phyloP scores from a whole-genome alignment of 345 rosid species.

The Theobroma cacao region DNA sequence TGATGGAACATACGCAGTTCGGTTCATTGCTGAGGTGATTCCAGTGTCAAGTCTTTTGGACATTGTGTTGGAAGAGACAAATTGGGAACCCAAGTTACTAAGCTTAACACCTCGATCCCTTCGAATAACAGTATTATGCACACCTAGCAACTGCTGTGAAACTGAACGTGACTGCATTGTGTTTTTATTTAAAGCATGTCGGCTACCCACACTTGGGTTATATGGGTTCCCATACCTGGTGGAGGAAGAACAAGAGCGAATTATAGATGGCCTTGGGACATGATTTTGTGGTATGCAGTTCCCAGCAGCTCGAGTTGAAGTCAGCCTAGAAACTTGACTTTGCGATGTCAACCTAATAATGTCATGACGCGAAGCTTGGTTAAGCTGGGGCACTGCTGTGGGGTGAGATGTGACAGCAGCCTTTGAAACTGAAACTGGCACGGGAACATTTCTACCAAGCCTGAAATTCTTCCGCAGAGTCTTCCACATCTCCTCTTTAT shows the following conservation, averaged over 20 bases:
- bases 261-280: constrained; percentile 8
- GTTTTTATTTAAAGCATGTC: constrained; percentile 16
- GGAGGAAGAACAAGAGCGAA: constrained; percentile 50
- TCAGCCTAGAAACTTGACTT: not conserved
- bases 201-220: constrained; percentile 28
- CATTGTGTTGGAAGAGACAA: constrained; percentile 26
- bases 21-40: constrained; percentile 12
- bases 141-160: constrained; percentile 29
- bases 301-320: not conserved
- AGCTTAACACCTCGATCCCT: constrained; percentile 32
- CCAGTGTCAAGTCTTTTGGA: constrained; percentile 26
- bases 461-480: constrained; percentile 44
- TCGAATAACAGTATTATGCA: constrained; percentile 25
- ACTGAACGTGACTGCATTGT: constrained; percentile 18
- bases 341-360: constrained; percentile 10
- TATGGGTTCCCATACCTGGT: constrained; percentile 24
- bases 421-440: constrained; percentile 26
- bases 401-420: constrained; percentile 17
- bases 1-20: constrained; percentile 18
- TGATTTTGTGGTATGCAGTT: constrained; percentile 22
- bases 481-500: constrained; percentile 64
- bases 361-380: constrained; percentile 23
- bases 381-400: constrained; percentile 15
- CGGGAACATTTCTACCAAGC: constrained; percentile 25
- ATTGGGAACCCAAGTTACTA: constrained; percentile 23